Evolutionary conservation across 352 stramenopile species (phyloP).

Genomic region (Phytophthora sp.): DNA sequence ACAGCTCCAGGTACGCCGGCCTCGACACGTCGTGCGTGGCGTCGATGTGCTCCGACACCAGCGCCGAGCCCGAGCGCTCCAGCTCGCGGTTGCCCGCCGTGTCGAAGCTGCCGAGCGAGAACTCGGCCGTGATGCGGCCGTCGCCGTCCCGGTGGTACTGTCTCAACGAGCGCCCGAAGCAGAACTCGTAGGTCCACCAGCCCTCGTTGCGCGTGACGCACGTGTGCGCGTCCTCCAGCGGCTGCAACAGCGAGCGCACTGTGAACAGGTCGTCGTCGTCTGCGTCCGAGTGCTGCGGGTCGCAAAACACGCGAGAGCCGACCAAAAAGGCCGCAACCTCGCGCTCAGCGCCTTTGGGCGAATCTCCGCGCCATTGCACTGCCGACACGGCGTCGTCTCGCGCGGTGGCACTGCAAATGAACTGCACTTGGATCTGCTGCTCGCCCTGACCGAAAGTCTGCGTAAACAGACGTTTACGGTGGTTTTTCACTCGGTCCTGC

Average conservation of each 20-base stretch:
- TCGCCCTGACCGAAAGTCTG: conserved; percentile 48
- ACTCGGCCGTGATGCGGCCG: conserved; percentile 69
- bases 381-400: conserved; percentile 56
- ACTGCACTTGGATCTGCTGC: conserved; percentile 62
- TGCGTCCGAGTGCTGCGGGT: conserved; percentile 54
- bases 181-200: conserved; percentile 89
- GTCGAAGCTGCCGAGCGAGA: conserved; percentile 68
- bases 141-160: conserved; percentile 82
- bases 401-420: conserved; percentile 59
- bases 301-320: conserved; percentile 69
- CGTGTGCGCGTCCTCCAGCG: conserved; percentile 49
- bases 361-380: conserved; percentile 41
- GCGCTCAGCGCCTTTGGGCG: not conserved
- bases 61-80: conserved; percentile 39
- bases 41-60: conserved; percentile 82
- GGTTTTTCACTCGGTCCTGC: conserved; percentile 44
- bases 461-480: conserved; percentile 66
- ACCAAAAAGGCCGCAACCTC: conserved; percentile 62
- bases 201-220: conserved; percentile 84
- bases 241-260: conserved; percentile 58
- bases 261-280: conserved; percentile 55
- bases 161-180: conserved; percentile 67
- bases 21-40: conserved; percentile 75
- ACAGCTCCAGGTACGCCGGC: conserved; percentile 75
- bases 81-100: conserved; percentile 56